These are phyloP conservation scores for Alternaria solani DNA, from an alignment of 2,329 filamentous ascomycete species.

Conservation along the genomic window DNA sequence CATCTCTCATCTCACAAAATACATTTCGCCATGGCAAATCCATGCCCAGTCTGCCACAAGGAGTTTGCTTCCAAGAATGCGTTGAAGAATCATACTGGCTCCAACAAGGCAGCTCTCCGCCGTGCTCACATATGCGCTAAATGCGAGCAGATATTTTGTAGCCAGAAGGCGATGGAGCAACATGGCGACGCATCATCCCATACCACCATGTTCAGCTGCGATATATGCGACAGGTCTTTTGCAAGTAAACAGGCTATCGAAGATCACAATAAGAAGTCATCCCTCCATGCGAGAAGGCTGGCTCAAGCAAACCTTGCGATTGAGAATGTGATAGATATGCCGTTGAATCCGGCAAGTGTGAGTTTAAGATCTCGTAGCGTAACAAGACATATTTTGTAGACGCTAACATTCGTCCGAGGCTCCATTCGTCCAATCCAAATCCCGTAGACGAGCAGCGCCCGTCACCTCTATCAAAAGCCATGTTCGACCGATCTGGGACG, in stretches of 20 bases:
- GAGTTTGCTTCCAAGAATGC: neutral
- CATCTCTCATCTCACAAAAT: neutral
- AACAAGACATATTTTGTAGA: too few relatives aligned
- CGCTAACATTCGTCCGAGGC: too few relatives aligned
- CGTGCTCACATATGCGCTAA: neutral
- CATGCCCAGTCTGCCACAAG: neutral
- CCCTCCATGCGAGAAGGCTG: neutral
- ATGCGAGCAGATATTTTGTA: neutral
- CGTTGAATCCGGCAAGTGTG: too few relatives aligned
- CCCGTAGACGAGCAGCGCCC: too few relatives aligned
- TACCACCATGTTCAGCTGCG: neutral
- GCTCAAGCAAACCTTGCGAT: too few relatives aligned
- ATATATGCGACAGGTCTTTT: neutral
- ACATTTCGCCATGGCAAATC: neutral
- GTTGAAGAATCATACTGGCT: neutral
- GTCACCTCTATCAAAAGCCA: too few relatives aligned
- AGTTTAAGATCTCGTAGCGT: too few relatives aligned
- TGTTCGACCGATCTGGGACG: too few relatives aligned
- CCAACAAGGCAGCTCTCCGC: too few relatives aligned
- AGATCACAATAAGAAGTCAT: neutral
- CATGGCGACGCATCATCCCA: neutral
- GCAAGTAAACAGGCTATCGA: neutral
- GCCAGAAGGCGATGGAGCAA: neutral
- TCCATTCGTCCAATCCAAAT: too few relatives aligned
- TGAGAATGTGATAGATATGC: too few relatives aligned